phyloP scores from a whole-genome alignment of 352 stramenopile genomes.

The Phytophthora rubi region DNA sequence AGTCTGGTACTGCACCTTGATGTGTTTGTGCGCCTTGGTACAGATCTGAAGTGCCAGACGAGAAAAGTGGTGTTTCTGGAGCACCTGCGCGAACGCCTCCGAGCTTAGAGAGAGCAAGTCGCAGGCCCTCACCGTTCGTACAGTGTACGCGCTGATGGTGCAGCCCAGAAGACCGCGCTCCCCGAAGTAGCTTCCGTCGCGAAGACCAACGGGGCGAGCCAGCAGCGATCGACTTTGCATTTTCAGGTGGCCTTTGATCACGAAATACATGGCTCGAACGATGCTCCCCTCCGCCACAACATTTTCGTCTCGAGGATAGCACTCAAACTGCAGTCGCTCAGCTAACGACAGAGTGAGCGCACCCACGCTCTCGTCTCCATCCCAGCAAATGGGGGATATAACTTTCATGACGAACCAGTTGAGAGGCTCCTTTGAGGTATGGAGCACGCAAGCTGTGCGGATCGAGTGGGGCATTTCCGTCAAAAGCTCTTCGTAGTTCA shows the following conservation, averaged over 20 bases:
- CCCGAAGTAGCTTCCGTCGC: constrained; percentile 55
- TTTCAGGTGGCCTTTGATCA: constrained; percentile 53
- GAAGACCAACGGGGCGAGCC: constrained; percentile 11
- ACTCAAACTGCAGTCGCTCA: constrained; percentile 52
- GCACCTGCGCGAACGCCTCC: constrained; percentile 41
- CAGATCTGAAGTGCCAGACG: constrained; percentile 22
- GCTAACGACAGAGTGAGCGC: constrained; percentile 34
- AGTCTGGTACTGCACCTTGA: not conserved
- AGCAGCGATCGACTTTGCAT: constrained; percentile 31
- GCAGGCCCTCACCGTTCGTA: constrained; percentile 32
- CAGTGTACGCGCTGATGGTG: constrained; percentile 39
- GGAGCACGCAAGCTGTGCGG: constrained; percentile 33
- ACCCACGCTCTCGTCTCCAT: constrained; percentile 23
- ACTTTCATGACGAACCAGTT: constrained; percentile 41
- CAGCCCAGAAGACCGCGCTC: constrained; percentile 55
- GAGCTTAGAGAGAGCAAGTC: constrained; percentile 34
- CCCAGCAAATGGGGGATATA: constrained; percentile 40
- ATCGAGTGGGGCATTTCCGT: not conserved
- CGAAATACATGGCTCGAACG: constrained; percentile 66
- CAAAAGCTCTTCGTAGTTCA: constrained; percentile 40
- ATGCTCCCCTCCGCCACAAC: constrained; percentile 63
- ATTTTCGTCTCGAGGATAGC: constrained; percentile 57
- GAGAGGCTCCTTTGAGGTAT: constrained; percentile 39
- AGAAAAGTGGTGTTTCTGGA: constrained; percentile 30
- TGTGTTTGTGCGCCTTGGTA: constrained; percentile 4